Percentiles rank a stretch among this genome's conserved stretches.
Conservation (phyloP, 805 yeast genomes). For the Saturnispora hagleri region DNA sequence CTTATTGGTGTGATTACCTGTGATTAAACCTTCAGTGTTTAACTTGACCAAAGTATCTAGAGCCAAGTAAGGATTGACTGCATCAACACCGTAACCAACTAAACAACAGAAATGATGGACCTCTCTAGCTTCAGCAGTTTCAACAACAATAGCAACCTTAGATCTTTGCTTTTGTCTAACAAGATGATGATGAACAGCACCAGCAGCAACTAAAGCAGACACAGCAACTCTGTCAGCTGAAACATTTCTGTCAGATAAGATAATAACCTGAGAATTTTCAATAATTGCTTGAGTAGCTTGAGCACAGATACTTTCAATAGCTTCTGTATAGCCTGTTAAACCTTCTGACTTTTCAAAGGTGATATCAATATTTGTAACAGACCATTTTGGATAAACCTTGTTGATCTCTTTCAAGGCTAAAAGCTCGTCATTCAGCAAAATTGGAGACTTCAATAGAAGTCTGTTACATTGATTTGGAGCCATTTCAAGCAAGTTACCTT, state of each 20-base stretch:
- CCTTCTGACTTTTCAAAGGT: slow-evolving; percentile 83
- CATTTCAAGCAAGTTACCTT: slow-evolving; percentile 91
- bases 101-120: slow-evolving; percentile 93
- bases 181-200: slow-evolving; percentile 94
- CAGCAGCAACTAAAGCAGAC: slow-evolving; percentile 84
- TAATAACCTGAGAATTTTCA: slow-evolving; percentile 60
- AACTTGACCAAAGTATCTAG: slow-evolving; percentile 80
- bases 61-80: slow-evolving; percentile 86
- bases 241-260: slow-evolving; percentile 64
- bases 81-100: slow-evolving; percentile 97
- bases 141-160: slow-evolving; percentile 82
- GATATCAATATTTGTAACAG: slow-evolving; percentile 72
- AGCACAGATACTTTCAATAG: slow-evolving; percentile 78
- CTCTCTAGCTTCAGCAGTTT: slow-evolving; percentile 96
- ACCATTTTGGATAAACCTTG: slow-evolving; percentile 79
- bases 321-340: slow-evolving; percentile 70
- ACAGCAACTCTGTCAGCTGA: slow-evolving; percentile 62
- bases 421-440: slow-evolving; percentile 65
- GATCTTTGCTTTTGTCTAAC: slow-evolving; percentile 95
- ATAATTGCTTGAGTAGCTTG: slow-evolving; percentile 83
- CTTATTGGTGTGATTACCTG: slow-evolving; percentile 45
- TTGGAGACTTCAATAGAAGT: slow-evolving; percentile 73
- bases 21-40: slow-evolving; percentile 69
- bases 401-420: slow-evolving; percentile 65
- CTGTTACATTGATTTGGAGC: slow-evolving; percentile 87